Evolutionary conservation across 441 rosid species (phyloP).

Genomic region (Pelargonium fulgidum): DNA sequence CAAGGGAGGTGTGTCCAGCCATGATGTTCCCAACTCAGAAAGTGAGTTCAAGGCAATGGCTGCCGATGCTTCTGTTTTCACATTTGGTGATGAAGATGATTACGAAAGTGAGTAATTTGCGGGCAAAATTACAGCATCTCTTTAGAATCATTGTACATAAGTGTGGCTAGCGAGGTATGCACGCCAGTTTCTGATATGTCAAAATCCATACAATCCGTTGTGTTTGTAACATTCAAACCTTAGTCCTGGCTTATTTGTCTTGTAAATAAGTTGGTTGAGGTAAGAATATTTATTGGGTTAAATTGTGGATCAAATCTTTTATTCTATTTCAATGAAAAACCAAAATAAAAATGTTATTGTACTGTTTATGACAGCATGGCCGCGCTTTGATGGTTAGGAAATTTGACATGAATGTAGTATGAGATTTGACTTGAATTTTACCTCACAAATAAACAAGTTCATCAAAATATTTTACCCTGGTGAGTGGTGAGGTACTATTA

Average conservation of each 20-base stretch:
- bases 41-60: conserved; percentile 95
- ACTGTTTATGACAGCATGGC: too few species aligned
- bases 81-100: conserved; percentile 87
- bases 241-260: conserved; percentile 18
- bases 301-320: conserved; percentile 11
- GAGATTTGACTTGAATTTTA: too few species aligned
- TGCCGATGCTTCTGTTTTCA: conserved; percentile 92
- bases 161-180: conserved; percentile 17
- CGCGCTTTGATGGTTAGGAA: too few species aligned
- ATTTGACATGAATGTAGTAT: too few species aligned
- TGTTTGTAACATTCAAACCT: conserved; percentile 19
- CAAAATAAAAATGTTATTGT: too few species aligned
- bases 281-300: conserved; percentile 18
- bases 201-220: conserved; percentile 18
- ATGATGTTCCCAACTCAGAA: conserved; percentile 35
- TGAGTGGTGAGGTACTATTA: too few species aligned
- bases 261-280: conserved; percentile 17
- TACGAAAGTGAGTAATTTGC: conserved; percentile 66
- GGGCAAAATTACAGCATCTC: background rate
- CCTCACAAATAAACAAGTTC: too few species aligned
- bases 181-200: background rate
- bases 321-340: background rate
- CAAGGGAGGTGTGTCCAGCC: conserved; percentile 23
- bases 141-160: conserved; percentile 29
- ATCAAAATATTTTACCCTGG: too few species aligned